phyloP scores from a whole-genome alignment of 805 yeast species.

The Wickerhamiella siamensis region DNA sequence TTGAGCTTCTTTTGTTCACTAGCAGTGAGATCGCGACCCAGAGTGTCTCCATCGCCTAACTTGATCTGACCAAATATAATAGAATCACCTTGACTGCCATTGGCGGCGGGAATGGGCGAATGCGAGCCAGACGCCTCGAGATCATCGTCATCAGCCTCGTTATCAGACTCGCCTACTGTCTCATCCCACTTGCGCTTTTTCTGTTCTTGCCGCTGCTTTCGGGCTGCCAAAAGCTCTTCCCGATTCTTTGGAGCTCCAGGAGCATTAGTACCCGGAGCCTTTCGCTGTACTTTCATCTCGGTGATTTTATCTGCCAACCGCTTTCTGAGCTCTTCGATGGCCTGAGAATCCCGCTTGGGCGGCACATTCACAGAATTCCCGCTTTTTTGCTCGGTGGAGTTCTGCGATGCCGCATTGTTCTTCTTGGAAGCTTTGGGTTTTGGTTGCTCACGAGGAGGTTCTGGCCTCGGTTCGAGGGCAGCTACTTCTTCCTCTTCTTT shows the following conservation, averaged over 20 bases:
- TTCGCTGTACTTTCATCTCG: slow-evolving; percentile 60
- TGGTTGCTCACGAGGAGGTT: background rate
- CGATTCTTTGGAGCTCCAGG: slow-evolving; percentile 67
- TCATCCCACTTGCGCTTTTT: slow-evolving; percentile 25
- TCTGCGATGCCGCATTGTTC: slow-evolving; percentile 12
- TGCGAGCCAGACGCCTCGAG: slow-evolving; percentile 29
- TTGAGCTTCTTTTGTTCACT: slow-evolving; percentile 36
- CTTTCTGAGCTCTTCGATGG: slow-evolving; percentile 56
- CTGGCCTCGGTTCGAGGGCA: slow-evolving; percentile 9
- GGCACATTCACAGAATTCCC: slow-evolving; percentile 12
- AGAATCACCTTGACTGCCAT: slow-evolving; percentile 22
- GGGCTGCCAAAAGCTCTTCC: slow-evolving; percentile 32
- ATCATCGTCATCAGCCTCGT: slow-evolving; percentile 24
- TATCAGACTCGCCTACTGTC: slow-evolving; percentile 23
- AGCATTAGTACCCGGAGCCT: slow-evolving; percentile 76
- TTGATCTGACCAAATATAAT: slow-evolving; percentile 70
- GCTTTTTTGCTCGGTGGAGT: slow-evolving; percentile 17
- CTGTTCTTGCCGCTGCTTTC: slow-evolving; percentile 29
- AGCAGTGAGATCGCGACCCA: slow-evolving; percentile 55
- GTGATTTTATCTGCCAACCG: slow-evolving; percentile 63
- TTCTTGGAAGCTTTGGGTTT: slow-evolving; percentile 7
- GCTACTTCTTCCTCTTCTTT: slow-evolving; percentile 20
- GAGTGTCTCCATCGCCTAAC: slow-evolving; percentile 67
- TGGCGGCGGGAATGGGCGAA: slow-evolving; percentile 26
- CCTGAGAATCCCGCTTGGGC: slow-evolving; percentile 17